Base-by-base conservation (phyloP, 1,284 basidiomycete genomes). In the Leccinum pachyderme region DNA sequence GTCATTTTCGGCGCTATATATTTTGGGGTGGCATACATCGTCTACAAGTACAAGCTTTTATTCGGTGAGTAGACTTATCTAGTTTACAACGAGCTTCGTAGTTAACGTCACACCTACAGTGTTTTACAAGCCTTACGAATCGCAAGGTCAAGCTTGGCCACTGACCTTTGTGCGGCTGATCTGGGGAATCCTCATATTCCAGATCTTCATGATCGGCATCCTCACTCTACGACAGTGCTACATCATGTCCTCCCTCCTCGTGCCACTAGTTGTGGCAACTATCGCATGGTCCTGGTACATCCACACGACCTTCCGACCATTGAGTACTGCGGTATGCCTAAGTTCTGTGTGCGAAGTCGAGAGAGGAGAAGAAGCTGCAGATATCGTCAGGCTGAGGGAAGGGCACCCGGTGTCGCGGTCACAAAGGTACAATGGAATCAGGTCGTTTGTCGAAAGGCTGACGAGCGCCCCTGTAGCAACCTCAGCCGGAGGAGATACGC, bases 31-130 rank as follows among this genome's bases (percentile, higher is more conserved):
- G 93, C 84, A 2, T 99, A 95, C 66, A 79, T 97, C 5, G 94
- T 98, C 4, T 98, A 96, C 82, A 99, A 99, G 77, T 98, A 98
- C 76, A 96, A 98, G 69, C 81, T 98, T 3, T 77, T 98, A 2
- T 97, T 97, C 66, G 91, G 93, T 93, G 54, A 59, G 89, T 72
- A 12, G 4, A n/a, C 25, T 3, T 37, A 18, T 29, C 3, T 24
- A 8, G 1, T 52, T 29, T 47, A 22, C 6, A 9, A 32, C 1
- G 28, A 37, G 0, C 8, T 47, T 59, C 27, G 43, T 18, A 4
- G 11, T 50, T 47, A 13, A 41, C 51, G 44, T 51, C 59, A 3
- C 24, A 27, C 51, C 49, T 49, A 2, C 61, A 92, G 92, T 95
- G 3, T 93, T 94, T 73, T 94, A 94, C 75, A 94, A 93, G 67